A percentile compares a stretch with the other conserved stretches of the same genome.
Evolutionary conservation across 169 alveolate genomes (phyloP).

Genomic region (Cryptosporidium ryanae): DNA sequence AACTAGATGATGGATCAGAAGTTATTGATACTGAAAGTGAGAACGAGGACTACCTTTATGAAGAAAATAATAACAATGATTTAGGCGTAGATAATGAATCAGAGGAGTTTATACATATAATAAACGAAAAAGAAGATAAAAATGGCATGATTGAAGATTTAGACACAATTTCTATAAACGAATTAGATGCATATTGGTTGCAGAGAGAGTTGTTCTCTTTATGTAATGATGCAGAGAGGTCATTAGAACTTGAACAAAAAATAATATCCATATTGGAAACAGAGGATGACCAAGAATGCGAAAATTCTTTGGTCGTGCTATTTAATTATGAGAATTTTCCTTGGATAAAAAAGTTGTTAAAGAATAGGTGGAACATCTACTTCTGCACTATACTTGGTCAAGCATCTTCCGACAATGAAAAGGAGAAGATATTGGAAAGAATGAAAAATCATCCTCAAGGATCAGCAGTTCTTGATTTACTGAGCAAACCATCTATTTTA

Average conservation of each 20-base stretch:
- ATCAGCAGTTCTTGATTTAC: constrained; percentile 25
- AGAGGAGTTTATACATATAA: constrained; percentile 80
- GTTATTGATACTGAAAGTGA: constrained; percentile 70
- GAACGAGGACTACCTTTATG: constrained; percentile 64
- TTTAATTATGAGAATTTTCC: constrained; percentile 93
- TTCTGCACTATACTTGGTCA: constrained; percentile 93
- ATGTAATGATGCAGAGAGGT: constrained; percentile 84
- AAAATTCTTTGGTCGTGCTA: constrained; percentile 88
- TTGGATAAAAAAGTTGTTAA: constrained; percentile 88
- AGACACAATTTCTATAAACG: constrained; percentile 78
- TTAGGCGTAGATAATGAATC: constrained; percentile 82
- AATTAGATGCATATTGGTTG: constrained; percentile 95
- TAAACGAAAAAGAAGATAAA: constrained; percentile 18
- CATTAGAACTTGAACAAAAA: constrained; percentile 91
- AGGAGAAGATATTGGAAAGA: constrained; percentile 81
- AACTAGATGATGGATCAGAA: constrained; percentile 36
- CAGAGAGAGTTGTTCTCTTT: constrained; percentile 91
- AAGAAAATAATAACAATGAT: constrained; percentile 74
- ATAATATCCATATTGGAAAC: constrained; percentile 82
- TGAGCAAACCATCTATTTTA: constrained; percentile 36
- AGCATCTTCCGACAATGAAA: constrained; percentile 93
- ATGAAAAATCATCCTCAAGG: constrained; percentile 82
- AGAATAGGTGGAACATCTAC: constrained; percentile 90
- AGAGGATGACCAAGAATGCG: constrained; percentile 94
- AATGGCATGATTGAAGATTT: constrained; percentile 46